Evolutionary conservation across 805 yeast species (phyloP).

Genomic region (Candida silvicultrix): DNA sequence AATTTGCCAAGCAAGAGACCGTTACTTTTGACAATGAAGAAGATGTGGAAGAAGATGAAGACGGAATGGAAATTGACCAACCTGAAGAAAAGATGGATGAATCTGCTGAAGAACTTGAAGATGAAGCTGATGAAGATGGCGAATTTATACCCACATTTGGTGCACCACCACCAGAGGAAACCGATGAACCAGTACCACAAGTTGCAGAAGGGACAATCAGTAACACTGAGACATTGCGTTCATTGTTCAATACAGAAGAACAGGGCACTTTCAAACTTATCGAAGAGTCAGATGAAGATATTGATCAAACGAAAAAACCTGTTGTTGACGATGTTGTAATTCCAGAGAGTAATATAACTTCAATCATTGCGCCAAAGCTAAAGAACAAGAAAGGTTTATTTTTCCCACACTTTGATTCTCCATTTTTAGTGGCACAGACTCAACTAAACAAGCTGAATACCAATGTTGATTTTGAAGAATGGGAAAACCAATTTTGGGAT

Average conservation of each 20-base stretch:
- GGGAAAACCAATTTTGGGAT: constrained; percentile 78
- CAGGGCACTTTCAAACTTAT: constrained; percentile 34
- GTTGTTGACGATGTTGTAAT: constrained; percentile 19
- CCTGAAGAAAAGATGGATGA: constrained; percentile 23
- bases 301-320: constrained; percentile 29
- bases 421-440: constrained; percentile 80
- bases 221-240: constrained; percentile 57
- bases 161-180: constrained; percentile 6
- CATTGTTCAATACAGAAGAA: constrained; percentile 45
- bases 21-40: constrained; percentile 15
- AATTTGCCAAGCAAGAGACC: constrained; percentile 13
- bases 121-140: constrained; percentile 3
- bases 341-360: constrained; percentile 15
- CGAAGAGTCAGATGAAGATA: constrained; percentile 41
- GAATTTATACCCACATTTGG: constrained; percentile 50
- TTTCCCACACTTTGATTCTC: constrained; percentile 80
- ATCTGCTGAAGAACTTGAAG: constrained; percentile 20
- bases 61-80: constrained; percentile 16
- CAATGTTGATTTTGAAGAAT: constrained; percentile 32
- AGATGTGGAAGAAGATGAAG: constrained; percentile 19
- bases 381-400: constrained; percentile 50
- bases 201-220: constrained; percentile 25
- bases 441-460: constrained; percentile 54
- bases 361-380: constrained; percentile 19
- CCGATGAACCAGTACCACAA: constrained; percentile 1